Evolutionary conservation across 1,139 yeast species (phyloP).

Genomic region (Taphrina confusa): DNA sequence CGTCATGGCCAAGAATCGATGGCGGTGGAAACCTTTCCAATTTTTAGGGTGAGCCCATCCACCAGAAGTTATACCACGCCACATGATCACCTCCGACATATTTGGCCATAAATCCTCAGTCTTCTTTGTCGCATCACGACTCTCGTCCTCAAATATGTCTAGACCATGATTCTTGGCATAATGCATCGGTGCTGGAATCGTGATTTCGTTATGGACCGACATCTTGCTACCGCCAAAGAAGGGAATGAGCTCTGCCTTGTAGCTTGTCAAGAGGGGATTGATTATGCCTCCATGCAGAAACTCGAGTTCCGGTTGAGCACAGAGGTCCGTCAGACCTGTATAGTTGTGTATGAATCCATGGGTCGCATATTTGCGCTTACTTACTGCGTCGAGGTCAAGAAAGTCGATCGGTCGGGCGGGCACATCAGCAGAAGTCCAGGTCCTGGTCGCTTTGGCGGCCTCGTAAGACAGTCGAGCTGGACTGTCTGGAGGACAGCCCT

Average conservation of each 20-base stretch:
- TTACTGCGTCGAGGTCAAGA: background rate
- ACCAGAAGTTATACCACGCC: slow-evolving; percentile 39
- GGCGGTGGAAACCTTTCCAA: slow-evolving; percentile 13
- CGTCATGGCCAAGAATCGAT: slow-evolving; percentile 9
- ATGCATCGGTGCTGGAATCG: slow-evolving; percentile 40
- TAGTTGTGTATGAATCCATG: slow-evolving; percentile 37
- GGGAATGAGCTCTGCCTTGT: slow-evolving; percentile 38
- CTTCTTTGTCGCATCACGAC: slow-evolving; percentile 21
- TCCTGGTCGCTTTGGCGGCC: background rate
- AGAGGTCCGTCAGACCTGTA: slow-evolving; percentile 39
- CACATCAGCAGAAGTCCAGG: background rate
- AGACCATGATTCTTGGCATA: background rate
- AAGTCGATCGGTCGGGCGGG: background rate
- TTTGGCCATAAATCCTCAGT: slow-evolving; percentile 38
- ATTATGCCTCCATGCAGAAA: slow-evolving; percentile 39
- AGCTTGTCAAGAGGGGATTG: slow-evolving; percentile 38
- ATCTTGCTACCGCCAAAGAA: slow-evolving; percentile 41
- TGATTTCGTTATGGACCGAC: slow-evolving; percentile 40
- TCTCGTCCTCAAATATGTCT: background rate
- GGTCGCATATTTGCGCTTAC: background rate
- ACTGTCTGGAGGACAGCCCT: slow-evolving; percentile 11
- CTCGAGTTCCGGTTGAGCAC: slow-evolving; percentile 37
- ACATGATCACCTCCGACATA: slow-evolving; percentile 38
- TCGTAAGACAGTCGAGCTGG: background rate
- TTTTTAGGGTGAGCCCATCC: background rate